These are phyloP conservation scores for Discostella pseudostelligera DNA, from an alignment of 108 stramenopile genomes.

Conservation along the genomic window DNA sequence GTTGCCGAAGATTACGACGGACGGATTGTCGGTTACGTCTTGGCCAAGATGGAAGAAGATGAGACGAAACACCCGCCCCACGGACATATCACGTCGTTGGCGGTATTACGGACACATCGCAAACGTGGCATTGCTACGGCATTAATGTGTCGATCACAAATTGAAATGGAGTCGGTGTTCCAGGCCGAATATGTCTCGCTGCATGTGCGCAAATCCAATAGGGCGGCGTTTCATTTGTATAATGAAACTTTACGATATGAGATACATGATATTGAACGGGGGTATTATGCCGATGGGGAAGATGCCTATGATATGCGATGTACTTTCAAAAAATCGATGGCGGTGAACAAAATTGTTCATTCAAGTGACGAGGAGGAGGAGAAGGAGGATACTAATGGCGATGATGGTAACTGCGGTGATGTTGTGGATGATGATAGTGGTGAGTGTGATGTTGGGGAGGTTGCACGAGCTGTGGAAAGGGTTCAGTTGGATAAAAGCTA, in stretches of 20 bases:
- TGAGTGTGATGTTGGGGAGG: slow-evolving; percentile 1
- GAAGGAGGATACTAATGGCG: neutral
- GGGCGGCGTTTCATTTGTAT: slow-evolving; percentile 98
- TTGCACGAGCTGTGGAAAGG: neutral
- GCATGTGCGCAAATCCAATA: slow-evolving; percentile 96
- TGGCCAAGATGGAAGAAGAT: slow-evolving; percentile 99
- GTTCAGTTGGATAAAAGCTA: neutral
- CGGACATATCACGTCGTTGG: slow-evolving; percentile 98
- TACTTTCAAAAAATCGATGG: slow-evolving; percentile 43
- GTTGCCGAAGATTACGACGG: slow-evolving; percentile 95
- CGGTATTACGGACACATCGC: slow-evolving; percentile 92
- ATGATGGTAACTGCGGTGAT: neutral
- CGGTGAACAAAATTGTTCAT: neutral
- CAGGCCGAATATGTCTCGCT: slow-evolving; percentile 93
- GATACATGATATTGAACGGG: slow-evolving; percentile 94
- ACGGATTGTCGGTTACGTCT: slow-evolving; percentile 96
- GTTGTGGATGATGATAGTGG: neutral
- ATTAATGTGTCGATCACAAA: slow-evolving; percentile 86
- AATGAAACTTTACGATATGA: slow-evolving; percentile 90
- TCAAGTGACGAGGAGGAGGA: slow-evolving; percentile 13
- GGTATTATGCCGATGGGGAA: slow-evolving; percentile 99
- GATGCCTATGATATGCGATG: slow-evolving; percentile 98
- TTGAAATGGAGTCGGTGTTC: slow-evolving; percentile 93
- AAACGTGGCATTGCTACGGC: slow-evolving; percentile 94
- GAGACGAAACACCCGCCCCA: slow-evolving; percentile 56